A percentile compares a stretch with the other conserved stretches of the same genome.
phyloP scores from a whole-genome alignment of 257 asterid species.

The Plantago ovata region DNA sequence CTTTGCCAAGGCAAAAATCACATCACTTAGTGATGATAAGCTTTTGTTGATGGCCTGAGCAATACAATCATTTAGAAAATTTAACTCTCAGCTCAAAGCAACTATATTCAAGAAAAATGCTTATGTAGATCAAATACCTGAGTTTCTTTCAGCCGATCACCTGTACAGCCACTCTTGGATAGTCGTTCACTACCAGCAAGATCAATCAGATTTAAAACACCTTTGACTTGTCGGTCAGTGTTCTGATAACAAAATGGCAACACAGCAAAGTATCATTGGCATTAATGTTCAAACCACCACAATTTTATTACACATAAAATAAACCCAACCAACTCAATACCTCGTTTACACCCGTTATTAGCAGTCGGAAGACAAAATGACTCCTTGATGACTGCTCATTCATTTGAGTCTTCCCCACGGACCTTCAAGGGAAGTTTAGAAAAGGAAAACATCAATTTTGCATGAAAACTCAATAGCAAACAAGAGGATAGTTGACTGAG shows the following conservation, averaged over 20 bases:
- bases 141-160: conserved; percentile 92
- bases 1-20: conserved; percentile 89
- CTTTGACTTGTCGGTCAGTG: conserved; percentile 94
- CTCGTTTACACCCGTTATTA: conserved; percentile 82
- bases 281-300: conserved; percentile 2
- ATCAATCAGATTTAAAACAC: conserved; percentile 81
- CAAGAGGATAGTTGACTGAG: no score
- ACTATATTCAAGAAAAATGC: neutral
- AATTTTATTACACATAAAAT: no score
- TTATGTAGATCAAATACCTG: conserved; percentile 45
- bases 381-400: conserved; percentile 94
- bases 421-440: conserved; percentile 35
- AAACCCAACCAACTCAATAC: conserved; percentile 24
- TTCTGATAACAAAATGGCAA: conserved; percentile 38
- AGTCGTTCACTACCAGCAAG: conserved; percentile 99
- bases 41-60: conserved; percentile 91
- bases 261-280: neutral
- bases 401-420: conserved; percentile 94
- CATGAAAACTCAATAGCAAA: no score
- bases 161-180: conserved; percentile 90
- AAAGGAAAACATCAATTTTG: conserved; percentile 7
- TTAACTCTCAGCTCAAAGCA: neutral
- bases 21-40: conserved; percentile 84
- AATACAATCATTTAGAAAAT: conserved; percentile 3
- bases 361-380: conserved; percentile 83